These are phyloP conservation scores for Chenopodium berlandieri DNA, from an alignment of 148 eudicot genomes.

Conservation along the genomic window DNA sequence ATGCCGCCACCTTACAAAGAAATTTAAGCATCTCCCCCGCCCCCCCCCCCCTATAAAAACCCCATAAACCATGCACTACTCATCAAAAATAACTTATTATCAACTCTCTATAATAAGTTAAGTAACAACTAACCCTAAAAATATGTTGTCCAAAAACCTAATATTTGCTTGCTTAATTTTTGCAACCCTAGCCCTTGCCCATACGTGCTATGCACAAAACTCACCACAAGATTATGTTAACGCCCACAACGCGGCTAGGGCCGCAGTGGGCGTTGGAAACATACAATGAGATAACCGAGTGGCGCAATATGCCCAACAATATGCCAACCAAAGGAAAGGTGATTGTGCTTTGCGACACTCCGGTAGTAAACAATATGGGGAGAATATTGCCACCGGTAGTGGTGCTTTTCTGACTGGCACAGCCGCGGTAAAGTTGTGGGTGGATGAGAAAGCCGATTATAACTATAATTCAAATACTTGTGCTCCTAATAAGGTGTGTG, in stretches of 20 bases:
- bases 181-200: conserved; percentile 1
- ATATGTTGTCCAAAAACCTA: not conserved
- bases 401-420: conserved; percentile 14
- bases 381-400: conserved; percentile 31
- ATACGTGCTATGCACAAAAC: conserved; percentile 33
- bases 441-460: conserved; percentile 30
- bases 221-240: conserved; percentile 32
- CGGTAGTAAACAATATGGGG: conserved; percentile 30
- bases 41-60: not conserved
- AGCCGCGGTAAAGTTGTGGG: conserved; percentile 33
- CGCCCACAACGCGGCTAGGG: conserved; percentile 37
- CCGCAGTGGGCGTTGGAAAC: conserved; percentile 31
- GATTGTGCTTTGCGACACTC: conserved; percentile 39
- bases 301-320: conserved; percentile 37
- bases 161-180: not conserved
- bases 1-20: not conserved
- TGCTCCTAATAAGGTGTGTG: conserved; percentile 26
- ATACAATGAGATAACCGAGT: conserved; percentile 27
- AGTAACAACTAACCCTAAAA: not conserved
- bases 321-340: conserved; percentile 26
- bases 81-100: not conserved
- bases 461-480: conserved; percentile 35
- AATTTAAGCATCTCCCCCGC: not conserved
- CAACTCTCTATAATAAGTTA: not conserved
- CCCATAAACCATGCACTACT: not conserved